These are phyloP conservation scores for Yamadazyma membranifaciens DNA, from an alignment of 1,139 yeast species.

Conservation along the genomic window DNA sequence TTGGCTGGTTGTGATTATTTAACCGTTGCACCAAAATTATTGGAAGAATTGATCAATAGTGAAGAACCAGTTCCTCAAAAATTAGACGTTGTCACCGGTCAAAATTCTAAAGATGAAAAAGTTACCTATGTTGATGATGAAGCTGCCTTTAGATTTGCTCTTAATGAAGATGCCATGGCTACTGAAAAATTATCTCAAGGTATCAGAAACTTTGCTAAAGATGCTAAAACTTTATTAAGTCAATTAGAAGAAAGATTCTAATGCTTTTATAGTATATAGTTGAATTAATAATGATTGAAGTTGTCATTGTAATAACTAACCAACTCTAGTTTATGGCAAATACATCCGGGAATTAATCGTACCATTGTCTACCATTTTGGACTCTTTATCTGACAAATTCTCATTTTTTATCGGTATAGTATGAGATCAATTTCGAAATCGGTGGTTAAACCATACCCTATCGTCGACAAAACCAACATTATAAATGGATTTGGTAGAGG, in stretches of 20 bases:
- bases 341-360: too few species aligned
- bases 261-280: slow-evolving; percentile 13
- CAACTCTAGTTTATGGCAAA: too few species aligned
- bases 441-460: slow-evolving; percentile 60
- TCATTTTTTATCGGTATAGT: too few species aligned
- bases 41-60: slow-evolving; percentile 86
- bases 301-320: too few species aligned
- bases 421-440: slow-evolving; percentile 15
- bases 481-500: slow-evolving; percentile 96
- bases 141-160: slow-evolving; percentile 82
- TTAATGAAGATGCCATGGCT: slow-evolving; percentile 98
- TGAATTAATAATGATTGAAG: background rate
- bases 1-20: slow-evolving; percentile 96
- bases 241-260: slow-evolving; percentile 73
- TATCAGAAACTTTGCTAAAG: slow-evolving; percentile 96
- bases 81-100: slow-evolving; percentile 62
- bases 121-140: slow-evolving; percentile 83
- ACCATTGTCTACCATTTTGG: too few species aligned
- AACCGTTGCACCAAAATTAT: slow-evolving; percentile 91
- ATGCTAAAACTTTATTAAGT: slow-evolving; percentile 79
- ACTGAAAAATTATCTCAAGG: slow-evolving; percentile 98
- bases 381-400: too few species aligned
- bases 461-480: slow-evolving; percentile 53
- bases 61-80: slow-evolving; percentile 74
- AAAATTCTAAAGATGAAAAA: slow-evolving; percentile 58